Percentiles rank a stretch among this genome's conserved stretches.
These are phyloP conservation scores for Nyctanthes arbortristis DNA, from an alignment of 257 asterid genomes.

Conservation along the genomic window DNA sequence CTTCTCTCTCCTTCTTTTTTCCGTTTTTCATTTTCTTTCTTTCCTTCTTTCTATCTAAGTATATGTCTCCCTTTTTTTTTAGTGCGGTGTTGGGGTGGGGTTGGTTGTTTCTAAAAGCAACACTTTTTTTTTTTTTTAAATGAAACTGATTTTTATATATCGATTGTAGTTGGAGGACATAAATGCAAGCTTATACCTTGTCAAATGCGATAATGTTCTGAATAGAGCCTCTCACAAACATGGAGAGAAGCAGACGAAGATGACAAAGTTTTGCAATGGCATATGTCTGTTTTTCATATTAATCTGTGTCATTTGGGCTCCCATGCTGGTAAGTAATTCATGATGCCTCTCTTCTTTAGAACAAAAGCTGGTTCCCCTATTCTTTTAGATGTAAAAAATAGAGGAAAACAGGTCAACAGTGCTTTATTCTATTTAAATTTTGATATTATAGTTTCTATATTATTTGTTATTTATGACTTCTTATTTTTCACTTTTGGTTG, in stretches of 20 bases:
- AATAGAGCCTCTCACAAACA: conserved; percentile 87
- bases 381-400: background rate
- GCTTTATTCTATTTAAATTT: background rate
- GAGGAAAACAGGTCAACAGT: no score
- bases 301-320: conserved; percentile 98
- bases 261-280: conserved; percentile 96
- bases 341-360: conserved; percentile 14
- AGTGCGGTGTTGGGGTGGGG: no score
- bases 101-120: conserved; percentile 9
- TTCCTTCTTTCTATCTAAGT: no score
- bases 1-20: no score
- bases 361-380: background rate
- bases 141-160: conserved; percentile 29
- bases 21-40: no score
- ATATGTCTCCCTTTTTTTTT: no score
- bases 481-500: background rate
- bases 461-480: background rate
- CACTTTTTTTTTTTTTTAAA: background rate
- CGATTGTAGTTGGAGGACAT: conserved; percentile 92
- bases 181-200: conserved; percentile 96
- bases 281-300: conserved; percentile 82
- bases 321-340: conserved; percentile 83
- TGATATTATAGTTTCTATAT: background rate
- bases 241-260: conserved; percentile 90
- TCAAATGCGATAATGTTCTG: conserved; percentile 88